Percentiles rank a stretch among this genome's conserved stretches.
phyloP scores from a whole-genome alignment of 441 rosid species.

The Erodium moschatum region DNA sequence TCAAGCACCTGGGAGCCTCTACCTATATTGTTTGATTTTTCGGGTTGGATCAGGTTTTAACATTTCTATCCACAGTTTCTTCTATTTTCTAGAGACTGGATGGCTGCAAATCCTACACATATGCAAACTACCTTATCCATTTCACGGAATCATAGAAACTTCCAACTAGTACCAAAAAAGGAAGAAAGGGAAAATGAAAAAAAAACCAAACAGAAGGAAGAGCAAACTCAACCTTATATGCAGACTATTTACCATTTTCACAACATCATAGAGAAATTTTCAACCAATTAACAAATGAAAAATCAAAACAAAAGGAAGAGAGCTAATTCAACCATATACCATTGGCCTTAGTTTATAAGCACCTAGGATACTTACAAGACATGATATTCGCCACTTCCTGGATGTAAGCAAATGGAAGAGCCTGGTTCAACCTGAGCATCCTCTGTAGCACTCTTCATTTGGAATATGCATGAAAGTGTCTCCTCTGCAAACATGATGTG shows the following conservation, averaged over 20 bases:
- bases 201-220: background rate
- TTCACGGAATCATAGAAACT: constrained; percentile 5
- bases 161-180: background rate
- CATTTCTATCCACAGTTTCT: no score
- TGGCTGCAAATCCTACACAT: background rate
- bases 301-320: background rate
- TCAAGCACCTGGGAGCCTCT: no score
- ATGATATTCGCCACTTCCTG: constrained; percentile 84
- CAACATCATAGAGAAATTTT: background rate
- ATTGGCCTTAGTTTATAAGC: constrained; percentile 14
- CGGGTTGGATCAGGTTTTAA: no score
- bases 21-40: no score
- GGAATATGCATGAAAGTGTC: constrained; percentile 61
- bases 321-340: constrained; percentile 4
- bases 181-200: no score
- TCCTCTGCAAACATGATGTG: constrained; percentile 37
- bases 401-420: constrained; percentile 58
- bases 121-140: constrained; percentile 4
- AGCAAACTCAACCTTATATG: background rate
- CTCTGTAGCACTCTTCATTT: constrained; percentile 66
- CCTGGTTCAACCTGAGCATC: constrained; percentile 46
- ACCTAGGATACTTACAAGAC: constrained; percentile 55
- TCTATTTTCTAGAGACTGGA: background rate
- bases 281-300: background rate
- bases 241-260: background rate